Evolutionary conservation across 495 filamentous ascomycete species (phyloP).

Genomic region (Symbiotaphrina buchneri): DNA sequence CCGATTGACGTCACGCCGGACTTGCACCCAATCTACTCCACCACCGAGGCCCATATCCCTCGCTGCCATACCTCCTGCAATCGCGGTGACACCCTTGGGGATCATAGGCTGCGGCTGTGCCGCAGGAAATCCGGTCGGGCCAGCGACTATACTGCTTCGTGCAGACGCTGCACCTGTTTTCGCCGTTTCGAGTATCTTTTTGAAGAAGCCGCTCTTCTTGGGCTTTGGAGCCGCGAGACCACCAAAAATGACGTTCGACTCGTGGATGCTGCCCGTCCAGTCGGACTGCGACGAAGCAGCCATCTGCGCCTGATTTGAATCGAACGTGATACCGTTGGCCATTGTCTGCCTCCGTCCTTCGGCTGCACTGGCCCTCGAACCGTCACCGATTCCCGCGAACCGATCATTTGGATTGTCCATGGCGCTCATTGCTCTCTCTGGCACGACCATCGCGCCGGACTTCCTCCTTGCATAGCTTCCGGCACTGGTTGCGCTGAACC

Average conservation of each 20-base stretch:
- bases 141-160: conserved; percentile 58
- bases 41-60: conserved; percentile 44
- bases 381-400: conserved; percentile 6
- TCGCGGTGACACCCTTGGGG: conserved; percentile 24
- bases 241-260: conserved; percentile 35
- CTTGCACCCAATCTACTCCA: conserved; percentile 78
- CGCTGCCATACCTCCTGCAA: conserved; percentile 26
- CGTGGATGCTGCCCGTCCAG: conserved; percentile 23
- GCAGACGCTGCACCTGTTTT: conserved; percentile 85
- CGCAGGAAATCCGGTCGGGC: conserved; percentile 23
- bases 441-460: conserved; percentile 15
- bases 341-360: conserved; percentile 39
- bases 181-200: conserved; percentile 84
- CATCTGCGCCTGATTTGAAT: conserved; percentile 49
- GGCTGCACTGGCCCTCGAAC: conserved; percentile 4
- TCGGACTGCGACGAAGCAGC: conserved; percentile 22
- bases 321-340: conserved; percentile 56
- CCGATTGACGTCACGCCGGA: conserved; percentile 83
- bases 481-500: conserved; percentile 84
- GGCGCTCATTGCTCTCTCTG: conserved; percentile 26
- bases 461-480: conserved; percentile 71
- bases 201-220: conserved; percentile 89
- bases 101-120: conserved; percentile 20
- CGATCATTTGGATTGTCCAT: conserved; percentile 17
- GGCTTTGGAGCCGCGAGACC: conserved; percentile 70